Base-by-base conservation (phyloP, 2,329 filamentous ascomycete species). In the Setomelanomma holmii region DNA sequence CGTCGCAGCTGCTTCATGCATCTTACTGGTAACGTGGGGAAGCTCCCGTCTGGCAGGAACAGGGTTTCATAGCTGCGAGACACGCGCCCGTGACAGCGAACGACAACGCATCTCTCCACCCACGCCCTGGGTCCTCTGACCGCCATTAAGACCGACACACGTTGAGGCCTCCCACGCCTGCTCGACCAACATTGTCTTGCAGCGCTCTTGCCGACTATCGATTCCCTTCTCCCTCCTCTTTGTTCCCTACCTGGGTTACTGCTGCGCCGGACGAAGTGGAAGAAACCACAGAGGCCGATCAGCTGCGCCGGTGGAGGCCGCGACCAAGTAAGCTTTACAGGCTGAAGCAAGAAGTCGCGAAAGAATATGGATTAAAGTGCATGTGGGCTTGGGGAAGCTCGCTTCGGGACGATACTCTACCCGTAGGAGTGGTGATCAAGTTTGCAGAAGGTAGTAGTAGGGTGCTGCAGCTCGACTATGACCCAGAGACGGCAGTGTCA, bases 251-350 rank as follows among this genome's bases (percentile, higher is more conserved):
- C 1, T 49, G 45, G 49, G 42, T 57, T 7, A 55, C n/a, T 6
- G 45, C 50, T 17, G 46, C 34, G 22, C 53, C 54, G 3, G 50
- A 50, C 3, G 56, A 60, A 27, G 19, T 43, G 11, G 50, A 60
- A 14, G 35, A 46, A 22, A 44, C 47, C 5, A 48, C 45, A 1
- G 40, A 50, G 21, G 8, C 8, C 10, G 33, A 35, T 11, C 11
- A 42, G 5, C 17, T 48, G 30, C 14, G 40, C 5, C 56, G 19
- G 11, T 45, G 45, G 11, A n/a, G 35, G 3, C 56, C 56, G n/a
- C 41, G 30, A 11, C 49, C 47, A n/a, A 41, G 52, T 3, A 50
- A 46, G 8, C 17, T 57, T 20, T 52, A 52, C 41, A 35, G 53
- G 4, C 10, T 57, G 6, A 50, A 49, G 20, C 16, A 27, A 17